phyloP scores from a whole-genome alignment of 2,329 filamentous ascomycete genomes.

The Penicillium sclerotigenum region DNA sequence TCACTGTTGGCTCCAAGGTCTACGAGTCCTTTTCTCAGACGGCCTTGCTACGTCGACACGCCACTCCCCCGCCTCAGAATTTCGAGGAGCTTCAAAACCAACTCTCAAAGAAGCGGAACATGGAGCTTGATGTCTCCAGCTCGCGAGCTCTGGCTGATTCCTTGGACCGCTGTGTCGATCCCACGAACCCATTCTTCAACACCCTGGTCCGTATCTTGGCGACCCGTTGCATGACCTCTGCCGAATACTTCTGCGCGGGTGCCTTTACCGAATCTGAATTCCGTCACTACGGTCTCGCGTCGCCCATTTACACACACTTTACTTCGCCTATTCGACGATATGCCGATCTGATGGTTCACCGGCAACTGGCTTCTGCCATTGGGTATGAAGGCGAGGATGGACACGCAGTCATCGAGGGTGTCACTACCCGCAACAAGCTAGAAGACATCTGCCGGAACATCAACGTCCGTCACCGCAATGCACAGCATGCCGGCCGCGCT shows the following conservation, averaged over 20 bases:
- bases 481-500: conserved; percentile 88
- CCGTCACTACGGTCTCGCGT: conserved; percentile 92
- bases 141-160: conserved; percentile 93
- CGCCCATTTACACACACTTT: conserved; percentile 98
- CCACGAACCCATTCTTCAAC: conserved; percentile 91
- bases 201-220: conserved; percentile 96
- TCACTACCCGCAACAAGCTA: conserved; percentile 78
- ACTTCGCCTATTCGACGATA: conserved; percentile 96
- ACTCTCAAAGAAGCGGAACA: conserved; percentile 77
- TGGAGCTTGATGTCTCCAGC: conserved; percentile 78
- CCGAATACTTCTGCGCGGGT: conserved; percentile 96
- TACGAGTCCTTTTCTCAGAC: conserved; percentile 92
- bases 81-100: conserved; percentile 93
- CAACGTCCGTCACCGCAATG: conserved; percentile 94
- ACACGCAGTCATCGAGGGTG: conserved; percentile 70
- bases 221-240: conserved; percentile 98
- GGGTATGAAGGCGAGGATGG: conserved; percentile 64
- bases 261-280: conserved; percentile 92
- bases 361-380: conserved; percentile 92
- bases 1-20: conserved; percentile 85
- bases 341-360: conserved; percentile 90
- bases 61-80: conserved; percentile 87
- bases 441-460: conserved; percentile 97
- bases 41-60: conserved; percentile 88
- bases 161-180: conserved; percentile 78